Evolutionary conservation across 441 rosid genomes (phyloP).

Genomic region (Populus hybrid): DNA sequence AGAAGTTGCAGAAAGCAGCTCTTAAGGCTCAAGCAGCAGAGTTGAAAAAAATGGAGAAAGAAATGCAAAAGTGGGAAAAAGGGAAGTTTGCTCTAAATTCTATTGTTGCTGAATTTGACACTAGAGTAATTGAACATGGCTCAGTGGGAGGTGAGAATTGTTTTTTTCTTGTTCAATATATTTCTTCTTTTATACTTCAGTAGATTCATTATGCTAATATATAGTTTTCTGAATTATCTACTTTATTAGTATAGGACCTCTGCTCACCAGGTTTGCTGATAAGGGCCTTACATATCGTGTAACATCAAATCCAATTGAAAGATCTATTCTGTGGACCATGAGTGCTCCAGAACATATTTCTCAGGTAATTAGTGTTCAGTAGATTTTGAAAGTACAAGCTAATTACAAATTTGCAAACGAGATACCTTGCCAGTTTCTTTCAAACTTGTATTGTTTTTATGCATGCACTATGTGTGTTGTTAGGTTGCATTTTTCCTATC

Average conservation of each 20-base stretch:
- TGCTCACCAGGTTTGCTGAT: conserved; percentile 82
- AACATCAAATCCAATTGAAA: conserved; percentile 75
- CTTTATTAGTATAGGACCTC: conserved; percentile 59
- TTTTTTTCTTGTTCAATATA: neutral
- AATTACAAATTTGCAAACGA: neutral
- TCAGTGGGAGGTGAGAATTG: conserved; percentile 67
- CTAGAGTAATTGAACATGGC: conserved; percentile 76
- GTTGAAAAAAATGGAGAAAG: conserved; percentile 67
- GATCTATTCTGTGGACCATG: conserved; percentile 90
- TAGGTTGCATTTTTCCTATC: neutral
- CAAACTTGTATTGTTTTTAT: neutral
- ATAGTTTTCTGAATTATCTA: conserved; percentile 24
- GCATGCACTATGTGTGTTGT: neutral
- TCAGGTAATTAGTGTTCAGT: conserved; percentile 42
- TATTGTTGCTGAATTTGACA: conserved; percentile 77
- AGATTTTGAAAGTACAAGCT: neutral
- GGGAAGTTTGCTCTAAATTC: conserved; percentile 87
- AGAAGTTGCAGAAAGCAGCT: conserved; percentile 73
- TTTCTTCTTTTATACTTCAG: conserved; percentile 12
- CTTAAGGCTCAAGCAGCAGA: conserved; percentile 85
- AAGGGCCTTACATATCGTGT: conserved; percentile 72
- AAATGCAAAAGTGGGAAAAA: conserved; percentile 85
- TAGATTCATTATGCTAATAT: conserved; percentile 17
- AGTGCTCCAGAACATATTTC: conserved; percentile 67
- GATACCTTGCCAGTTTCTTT: conserved; percentile 1